These are phyloP conservation scores for Saccharomycopsis selenospora DNA, from an alignment of 805 yeast species.

Conservation along the genomic window DNA sequence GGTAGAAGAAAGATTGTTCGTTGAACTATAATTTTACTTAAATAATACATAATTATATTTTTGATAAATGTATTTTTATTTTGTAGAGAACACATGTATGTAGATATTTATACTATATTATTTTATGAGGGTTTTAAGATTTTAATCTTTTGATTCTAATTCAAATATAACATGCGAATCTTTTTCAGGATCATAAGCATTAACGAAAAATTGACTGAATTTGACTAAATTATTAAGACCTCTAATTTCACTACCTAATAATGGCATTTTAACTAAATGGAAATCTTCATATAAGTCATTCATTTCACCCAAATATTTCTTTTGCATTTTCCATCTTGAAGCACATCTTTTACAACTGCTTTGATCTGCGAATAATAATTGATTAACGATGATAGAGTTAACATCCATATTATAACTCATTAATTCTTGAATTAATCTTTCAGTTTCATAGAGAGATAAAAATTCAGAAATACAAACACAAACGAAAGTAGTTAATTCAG, in stretches of 20 bases:
- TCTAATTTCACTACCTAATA: constrained; percentile 90
- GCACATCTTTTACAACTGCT: constrained; percentile 81
- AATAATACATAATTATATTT: not conserved
- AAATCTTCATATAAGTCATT: constrained; percentile 94
- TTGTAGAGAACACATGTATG: no score
- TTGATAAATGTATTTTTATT: no score
- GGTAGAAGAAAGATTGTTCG: constrained; percentile 11
- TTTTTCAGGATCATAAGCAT: constrained; percentile 66
- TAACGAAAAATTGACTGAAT: constrained; percentile 73
- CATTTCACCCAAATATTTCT: constrained; percentile 90
- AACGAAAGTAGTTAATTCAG: constrained; percentile 89
- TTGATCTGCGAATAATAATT: constrained; percentile 79
- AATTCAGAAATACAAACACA: constrained; percentile 98
- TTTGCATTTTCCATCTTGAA: constrained; percentile 93
- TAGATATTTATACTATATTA: no score
- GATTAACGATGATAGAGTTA: constrained; percentile 92
- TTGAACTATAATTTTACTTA: no score
- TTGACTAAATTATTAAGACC: constrained; percentile 79
- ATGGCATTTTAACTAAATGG: constrained; percentile 92
- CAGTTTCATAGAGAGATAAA: constrained; percentile 92
- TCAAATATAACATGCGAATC: constrained; percentile 36
- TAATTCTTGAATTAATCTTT: constrained; percentile 94
- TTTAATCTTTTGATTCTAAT: constrained; percentile 25
- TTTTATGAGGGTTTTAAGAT: no score
- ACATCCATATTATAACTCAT: constrained; percentile 94